Conservation (phyloP, 805 yeast species). For the Saccharomycopsis fermentans region DNA sequence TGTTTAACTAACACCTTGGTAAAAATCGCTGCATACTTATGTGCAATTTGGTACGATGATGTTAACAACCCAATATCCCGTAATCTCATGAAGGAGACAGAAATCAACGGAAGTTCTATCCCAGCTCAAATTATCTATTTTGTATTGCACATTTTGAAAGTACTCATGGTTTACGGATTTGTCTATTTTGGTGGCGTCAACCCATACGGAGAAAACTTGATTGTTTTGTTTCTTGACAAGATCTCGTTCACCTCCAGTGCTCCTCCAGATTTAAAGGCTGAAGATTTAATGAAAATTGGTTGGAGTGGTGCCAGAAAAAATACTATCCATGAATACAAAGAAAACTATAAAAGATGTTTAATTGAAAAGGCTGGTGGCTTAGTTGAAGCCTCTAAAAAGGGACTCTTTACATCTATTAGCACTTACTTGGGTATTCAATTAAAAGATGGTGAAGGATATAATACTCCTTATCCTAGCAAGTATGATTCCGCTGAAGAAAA, state of each 20-base stretch:
- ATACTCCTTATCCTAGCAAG: conserved; percentile 41
- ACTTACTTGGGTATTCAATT: conserved; percentile 50
- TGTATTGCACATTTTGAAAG: conserved; percentile 58
- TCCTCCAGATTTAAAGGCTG: conserved; percentile 25
- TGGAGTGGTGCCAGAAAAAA: conserved; percentile 92
- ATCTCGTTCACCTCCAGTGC: conserved; percentile 26
- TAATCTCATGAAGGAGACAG: conserved; percentile 40
- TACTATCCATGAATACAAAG: conserved; percentile 58
- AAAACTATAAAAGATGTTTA: conserved; percentile 51
- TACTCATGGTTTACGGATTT: conserved; percentile 41
- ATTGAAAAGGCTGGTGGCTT: conserved; percentile 65
- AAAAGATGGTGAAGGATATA: conserved; percentile 77
- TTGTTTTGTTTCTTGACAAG: conserved; percentile 17
- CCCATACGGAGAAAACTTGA: conserved; percentile 49
- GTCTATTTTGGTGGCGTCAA: conserved; percentile 68
- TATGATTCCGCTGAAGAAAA: conserved; percentile 8
- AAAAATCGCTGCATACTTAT: conserved; percentile 22
- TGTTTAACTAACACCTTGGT: conserved; percentile 59
- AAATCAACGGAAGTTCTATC: conserved; percentile 28
- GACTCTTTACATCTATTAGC: conserved; percentile 49
- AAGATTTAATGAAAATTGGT: conserved; percentile 54
- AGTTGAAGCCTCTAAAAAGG: conserved; percentile 65
- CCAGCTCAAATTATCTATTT: conserved; percentile 61
- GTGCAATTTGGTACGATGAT: conserved; percentile 23
- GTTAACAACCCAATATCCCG: conserved; percentile 36